Evolutionary conservation across 192 early-diverging fungal species (phyloP).

Genomic region (Geranomyces michiganensis): DNA sequence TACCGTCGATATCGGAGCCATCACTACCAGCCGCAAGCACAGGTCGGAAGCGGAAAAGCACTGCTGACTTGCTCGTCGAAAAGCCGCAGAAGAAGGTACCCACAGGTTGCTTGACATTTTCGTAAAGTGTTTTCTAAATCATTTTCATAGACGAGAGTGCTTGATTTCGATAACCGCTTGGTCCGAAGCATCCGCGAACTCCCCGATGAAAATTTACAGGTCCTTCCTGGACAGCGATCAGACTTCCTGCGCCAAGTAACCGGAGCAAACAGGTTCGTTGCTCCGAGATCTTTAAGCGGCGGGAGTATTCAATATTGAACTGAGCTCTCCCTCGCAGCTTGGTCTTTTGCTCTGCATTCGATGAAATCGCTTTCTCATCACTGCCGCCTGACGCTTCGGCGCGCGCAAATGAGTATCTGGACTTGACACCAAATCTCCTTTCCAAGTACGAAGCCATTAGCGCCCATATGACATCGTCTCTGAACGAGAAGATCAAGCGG

Average conservation of each 20-base stretch:
- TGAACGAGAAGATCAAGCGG: slow-evolving; percentile 26
- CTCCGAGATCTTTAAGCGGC: not conserved
- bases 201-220: slow-evolving; percentile 35
- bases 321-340: slow-evolving; percentile 12
- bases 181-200: slow-evolving; percentile 8
- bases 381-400: slow-evolving; percentile 4
- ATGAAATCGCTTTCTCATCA: slow-evolving; percentile 27
- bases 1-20: not conserved
- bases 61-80: slow-evolving; percentile 3
- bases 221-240: slow-evolving; percentile 36
- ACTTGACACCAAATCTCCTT: slow-evolving; percentile 26
- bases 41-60: slow-evolving; percentile 26
- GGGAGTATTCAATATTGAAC: not conserved
- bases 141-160: not conserved
- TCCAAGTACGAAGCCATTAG: slow-evolving; percentile 29
- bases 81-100: slow-evolving; percentile 16
- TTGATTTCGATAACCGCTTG: not conserved
- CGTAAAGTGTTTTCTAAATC: not conserved
- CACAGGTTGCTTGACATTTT: not conserved
- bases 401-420: not conserved
- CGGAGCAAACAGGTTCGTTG: slow-evolving; percentile 19
- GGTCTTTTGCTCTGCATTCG: slow-evolving; percentile 25
- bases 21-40: not conserved
- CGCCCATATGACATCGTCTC: slow-evolving; percentile 9
- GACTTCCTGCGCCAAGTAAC: slow-evolving; percentile 29